Percentiles rank a stretch among this genome's conserved stretches.
Conservation (phyloP, 352 stramenopile genomes). For the Lagenidium giganteum region DNA sequence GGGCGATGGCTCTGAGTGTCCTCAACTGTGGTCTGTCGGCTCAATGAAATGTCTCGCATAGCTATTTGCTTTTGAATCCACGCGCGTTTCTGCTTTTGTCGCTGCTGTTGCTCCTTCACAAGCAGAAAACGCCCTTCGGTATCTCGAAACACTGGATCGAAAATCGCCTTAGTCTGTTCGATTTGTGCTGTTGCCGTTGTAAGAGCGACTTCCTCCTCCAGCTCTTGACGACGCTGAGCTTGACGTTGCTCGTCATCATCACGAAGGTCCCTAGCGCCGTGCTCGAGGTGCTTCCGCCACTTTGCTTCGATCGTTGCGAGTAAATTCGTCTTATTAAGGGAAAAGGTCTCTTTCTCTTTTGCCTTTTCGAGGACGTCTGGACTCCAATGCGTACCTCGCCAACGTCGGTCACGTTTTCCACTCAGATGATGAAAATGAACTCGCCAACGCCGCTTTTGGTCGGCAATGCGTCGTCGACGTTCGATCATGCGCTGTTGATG, state of each 20-base stretch:
- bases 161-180: conserved; percentile 54
- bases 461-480: conserved; percentile 30
- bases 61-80: neutral
- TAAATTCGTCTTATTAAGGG: conserved; percentile 38
- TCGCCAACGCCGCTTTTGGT: conserved; percentile 44
- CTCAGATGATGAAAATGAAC: conserved; percentile 43
- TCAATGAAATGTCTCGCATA: conserved; percentile 1
- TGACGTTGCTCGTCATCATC: conserved; percentile 19
- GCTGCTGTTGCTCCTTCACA: conserved; percentile 30
- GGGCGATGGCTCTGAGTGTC: neutral
- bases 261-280: neutral
- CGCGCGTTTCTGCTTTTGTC: conserved; percentile 10
- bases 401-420: conserved; percentile 58
- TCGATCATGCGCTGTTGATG: conserved; percentile 28
- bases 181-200: conserved; percentile 41
- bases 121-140: conserved; percentile 38
- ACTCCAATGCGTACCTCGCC: conserved; percentile 41
- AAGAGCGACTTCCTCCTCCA: conserved; percentile 43
- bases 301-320: conserved; percentile 49
- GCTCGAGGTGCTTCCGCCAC: conserved; percentile 28
- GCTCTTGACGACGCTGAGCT: conserved; percentile 6
- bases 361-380: conserved; percentile 40
- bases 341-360: conserved; percentile 44
- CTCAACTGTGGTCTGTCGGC: conserved; percentile 3
- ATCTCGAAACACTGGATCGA: conserved; percentile 55